A percentile compares a stretch with the other conserved stretches of the same genome.
phyloP scores from a whole-genome alignment of 441 rosid species.

The Pelargonium myrrhifolium region DNA sequence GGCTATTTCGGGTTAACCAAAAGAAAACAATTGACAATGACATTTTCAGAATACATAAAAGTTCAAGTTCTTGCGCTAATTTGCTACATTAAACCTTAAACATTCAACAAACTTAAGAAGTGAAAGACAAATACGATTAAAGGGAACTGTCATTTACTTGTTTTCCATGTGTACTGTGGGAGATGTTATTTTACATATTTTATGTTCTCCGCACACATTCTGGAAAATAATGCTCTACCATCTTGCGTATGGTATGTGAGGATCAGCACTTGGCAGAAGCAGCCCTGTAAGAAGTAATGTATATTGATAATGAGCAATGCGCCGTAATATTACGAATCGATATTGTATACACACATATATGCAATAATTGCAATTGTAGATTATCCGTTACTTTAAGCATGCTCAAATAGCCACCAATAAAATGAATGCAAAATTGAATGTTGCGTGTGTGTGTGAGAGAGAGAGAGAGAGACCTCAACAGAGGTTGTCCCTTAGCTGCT shows the following conservation, averaged over 20 bases:
- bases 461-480: too few relatives aligned
- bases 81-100: neutral
- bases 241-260: neutral
- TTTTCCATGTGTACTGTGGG: neutral
- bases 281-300: conserved; percentile 24
- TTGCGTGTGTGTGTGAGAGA: too few relatives aligned
- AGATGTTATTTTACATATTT: conserved; percentile 1
- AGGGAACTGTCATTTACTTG: neutral
- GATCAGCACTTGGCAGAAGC: conserved; percentile 32
- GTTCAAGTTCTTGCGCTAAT: neutral
- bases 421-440: too few relatives aligned
- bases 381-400: too few relatives aligned
- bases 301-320: neutral
- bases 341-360: too few relatives aligned
- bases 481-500: too few relatives aligned
- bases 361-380: too few relatives aligned
- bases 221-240: conserved; percentile 1
- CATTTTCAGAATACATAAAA: conserved; percentile 6
- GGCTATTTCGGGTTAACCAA: too few relatives aligned
- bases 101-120: too few relatives aligned
- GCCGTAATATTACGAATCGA: too few relatives aligned
- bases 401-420: too few relatives aligned
- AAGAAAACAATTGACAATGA: neutral
- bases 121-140: too few relatives aligned
- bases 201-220: conserved; percentile 15